Percentiles rank a stretch among this genome's conserved stretches.
These are phyloP conservation scores for Vitis riparia DNA, from an alignment of 164 flowering plant species.

Conservation along the genomic window DNA sequence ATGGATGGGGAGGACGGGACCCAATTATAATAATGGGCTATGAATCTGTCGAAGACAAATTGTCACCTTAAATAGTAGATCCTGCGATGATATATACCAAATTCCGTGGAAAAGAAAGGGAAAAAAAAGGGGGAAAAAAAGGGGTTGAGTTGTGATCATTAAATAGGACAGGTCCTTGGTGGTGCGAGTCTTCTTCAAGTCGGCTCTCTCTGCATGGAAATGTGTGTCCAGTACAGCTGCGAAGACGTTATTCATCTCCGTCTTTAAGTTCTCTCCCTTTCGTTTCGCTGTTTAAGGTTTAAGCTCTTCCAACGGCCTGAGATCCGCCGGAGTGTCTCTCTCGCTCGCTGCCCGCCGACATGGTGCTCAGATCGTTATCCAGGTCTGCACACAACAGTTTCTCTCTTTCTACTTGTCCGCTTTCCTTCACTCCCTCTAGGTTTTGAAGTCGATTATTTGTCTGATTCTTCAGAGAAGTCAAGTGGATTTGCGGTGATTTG, in stretches of 20 bases:
- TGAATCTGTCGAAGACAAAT: too few species aligned
- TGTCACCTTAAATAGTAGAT: too few species aligned
- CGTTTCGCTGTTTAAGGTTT: neutral
- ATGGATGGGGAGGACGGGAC: too few species aligned
- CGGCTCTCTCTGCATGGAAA: slow-evolving; percentile 5
- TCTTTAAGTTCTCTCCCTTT: neutral
- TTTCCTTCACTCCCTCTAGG: neutral
- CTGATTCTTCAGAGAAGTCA: neutral
- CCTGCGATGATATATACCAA: too few species aligned
- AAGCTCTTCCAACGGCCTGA: neutral
- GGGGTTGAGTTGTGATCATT: neutral
- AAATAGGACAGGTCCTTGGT: neutral
- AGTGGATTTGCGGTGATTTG: neutral
- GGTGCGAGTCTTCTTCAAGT: neutral
- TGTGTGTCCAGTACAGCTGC: neutral
- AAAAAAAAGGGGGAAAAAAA: too few species aligned
- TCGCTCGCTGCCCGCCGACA: neutral
- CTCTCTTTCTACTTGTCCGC: neutral
- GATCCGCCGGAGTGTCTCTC: neutral
- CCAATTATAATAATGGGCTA: too few species aligned
- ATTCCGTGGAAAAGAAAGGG: too few species aligned
- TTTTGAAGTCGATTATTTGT: neutral
- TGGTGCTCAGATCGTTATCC: neutral
- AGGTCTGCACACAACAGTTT: neutral
- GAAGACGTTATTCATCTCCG: neutral